Base-by-base conservation (phyloP, 306 rosid genomes). In the Carpinus viminea region DNA sequence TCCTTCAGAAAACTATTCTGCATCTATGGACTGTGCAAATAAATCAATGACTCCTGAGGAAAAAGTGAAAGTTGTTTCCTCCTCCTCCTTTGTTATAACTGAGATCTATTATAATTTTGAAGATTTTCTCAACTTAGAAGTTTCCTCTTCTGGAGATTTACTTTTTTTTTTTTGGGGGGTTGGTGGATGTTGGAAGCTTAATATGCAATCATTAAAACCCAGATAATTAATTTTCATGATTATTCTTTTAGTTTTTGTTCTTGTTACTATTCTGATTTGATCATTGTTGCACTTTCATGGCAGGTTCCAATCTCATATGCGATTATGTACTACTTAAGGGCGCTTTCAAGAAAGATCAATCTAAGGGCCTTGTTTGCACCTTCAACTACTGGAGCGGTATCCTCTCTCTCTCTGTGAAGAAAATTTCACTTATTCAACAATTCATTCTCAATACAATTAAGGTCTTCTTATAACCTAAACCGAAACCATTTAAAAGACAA, bases 301-400 rank as follows among this genome's bases (percentile, higher is more conserved):
- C 90, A 89, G 90, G 85, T 68, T 48, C 51, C 79, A 68, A 59
- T 78, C 80, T 68, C 72, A 43, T 79, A 70, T 69, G 77, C 80
- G 76, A 78, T 89, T n/a, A 83, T 54, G 73, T 71, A 84, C 18
- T 21, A 15, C 28, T 36, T 81, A 18, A 75, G 51, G 72, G 68
- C 12, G 51, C 7, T 90, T 75, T 70, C 78, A 47, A 9, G 48
- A 68, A 84, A 80, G 74, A 76, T 90, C 46, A 92, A 85, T 81
- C 78, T 88, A 76, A 82, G 86, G 86, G 79, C 92, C 38, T 2
- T 90, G 68, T 88, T 93, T 69, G 87, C 97, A n/a, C 98, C 98
- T 20, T 80, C 98, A 85, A 88, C 93, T 60, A 65, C 73, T 76
- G 98, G 96, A 76, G 93, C 97, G 83, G 98, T 92, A 90, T 70